Conservation (phyloP, 768 basidiomycete genomes). For the Royoungia palumana region DNA sequence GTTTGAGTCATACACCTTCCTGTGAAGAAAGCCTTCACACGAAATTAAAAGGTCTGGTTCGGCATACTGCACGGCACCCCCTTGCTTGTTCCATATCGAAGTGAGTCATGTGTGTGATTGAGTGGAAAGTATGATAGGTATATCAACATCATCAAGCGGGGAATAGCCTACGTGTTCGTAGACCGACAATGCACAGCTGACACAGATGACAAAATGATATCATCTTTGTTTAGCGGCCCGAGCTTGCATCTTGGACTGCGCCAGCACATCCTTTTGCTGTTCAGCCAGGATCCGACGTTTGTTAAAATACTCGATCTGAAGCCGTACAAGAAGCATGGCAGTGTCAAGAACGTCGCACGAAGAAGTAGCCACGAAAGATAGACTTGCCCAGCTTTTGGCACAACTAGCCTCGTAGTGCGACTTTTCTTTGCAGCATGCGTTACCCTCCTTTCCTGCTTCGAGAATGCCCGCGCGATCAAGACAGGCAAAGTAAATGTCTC, state of each 20-base stretch:
- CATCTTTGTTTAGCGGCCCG: conserved; percentile 26
- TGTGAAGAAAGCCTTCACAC: not conserved
- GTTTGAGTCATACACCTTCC: not conserved
- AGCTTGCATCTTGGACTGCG: conserved; percentile 40
- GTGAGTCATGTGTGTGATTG: not conserved
- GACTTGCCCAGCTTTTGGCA: conserved; percentile 85
- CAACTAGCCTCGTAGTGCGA: conserved; percentile 66
- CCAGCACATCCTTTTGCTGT: conserved; percentile 70
- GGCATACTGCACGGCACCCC: too few species aligned
- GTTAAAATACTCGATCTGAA: conserved; percentile 92
- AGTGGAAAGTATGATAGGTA: not conserved
- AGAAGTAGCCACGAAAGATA: not conserved
- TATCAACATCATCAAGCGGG: conserved; percentile 3
- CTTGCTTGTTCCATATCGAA: too few species aligned
- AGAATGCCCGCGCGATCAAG: conserved; percentile 66
- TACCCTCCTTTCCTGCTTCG: conserved; percentile 70
- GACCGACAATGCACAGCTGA: not conserved
- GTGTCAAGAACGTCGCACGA: conserved; percentile 1
- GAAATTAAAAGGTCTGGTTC: too few species aligned
- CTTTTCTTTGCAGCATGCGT: conserved; percentile 55
- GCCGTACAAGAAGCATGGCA: not conserved
- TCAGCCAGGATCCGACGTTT: conserved; percentile 81
- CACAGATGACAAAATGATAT: not conserved
- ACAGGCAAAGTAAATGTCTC: conserved; percentile 85
- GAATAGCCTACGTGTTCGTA: not conserved